Percentiles rank a stretch among this genome's conserved stretches.
Evolutionary conservation across 176 grass and related monocot species (phyloP).

Genomic region (Phoenix roebelenii): DNA sequence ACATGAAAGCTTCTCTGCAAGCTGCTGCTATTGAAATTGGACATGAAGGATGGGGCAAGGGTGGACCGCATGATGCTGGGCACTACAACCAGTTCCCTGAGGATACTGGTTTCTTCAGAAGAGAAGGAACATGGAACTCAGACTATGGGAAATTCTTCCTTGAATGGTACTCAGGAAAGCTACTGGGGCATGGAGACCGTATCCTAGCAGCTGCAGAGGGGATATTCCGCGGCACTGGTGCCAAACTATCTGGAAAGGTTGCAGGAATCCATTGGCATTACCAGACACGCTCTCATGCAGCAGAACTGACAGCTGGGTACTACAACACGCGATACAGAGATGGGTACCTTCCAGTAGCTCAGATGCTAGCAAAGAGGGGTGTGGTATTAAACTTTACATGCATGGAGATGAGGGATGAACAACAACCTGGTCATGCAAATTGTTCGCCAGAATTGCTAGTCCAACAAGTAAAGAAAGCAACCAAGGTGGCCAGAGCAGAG

Average conservation of each 20-base stretch:
- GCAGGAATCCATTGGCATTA: slow-evolving; percentile 99
- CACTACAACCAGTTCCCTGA: slow-evolving; percentile 96
- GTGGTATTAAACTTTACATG: slow-evolving; percentile 91
- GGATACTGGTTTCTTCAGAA: slow-evolving; percentile 87
- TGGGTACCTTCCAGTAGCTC: slow-evolving; percentile 65
- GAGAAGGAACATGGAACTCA: slow-evolving; percentile 83
- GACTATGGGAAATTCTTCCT: slow-evolving; percentile 91
- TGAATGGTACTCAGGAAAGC: slow-evolving; percentile 77
- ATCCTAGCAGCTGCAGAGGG: slow-evolving; percentile 62
- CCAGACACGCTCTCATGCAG: slow-evolving; percentile 66
- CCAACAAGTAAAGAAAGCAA: slow-evolving; percentile 47
- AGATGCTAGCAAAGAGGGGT: slow-evolving; percentile 48
- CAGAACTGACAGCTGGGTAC: slow-evolving; percentile 93
- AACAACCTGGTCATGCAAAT: slow-evolving; percentile 61
- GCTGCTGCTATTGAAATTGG: slow-evolving; percentile 42
- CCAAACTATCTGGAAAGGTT: slow-evolving; percentile 69
- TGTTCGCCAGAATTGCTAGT: slow-evolving; percentile 75
- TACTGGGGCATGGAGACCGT: slow-evolving; percentile 75
- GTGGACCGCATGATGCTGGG: slow-evolving; percentile 78
- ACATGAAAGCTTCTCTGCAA: slow-evolving; percentile 71
- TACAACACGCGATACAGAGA: slow-evolving; percentile 71
- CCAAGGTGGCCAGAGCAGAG: slow-evolving; percentile 29
- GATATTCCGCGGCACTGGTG: slow-evolving; percentile 59
- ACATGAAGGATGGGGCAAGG: slow-evolving; percentile 55
- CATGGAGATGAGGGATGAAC: slow-evolving; percentile 96